Evolutionary conservation across 2,329 filamentous ascomycete species (phyloP).

Genomic region (Fusarium hostae): DNA sequence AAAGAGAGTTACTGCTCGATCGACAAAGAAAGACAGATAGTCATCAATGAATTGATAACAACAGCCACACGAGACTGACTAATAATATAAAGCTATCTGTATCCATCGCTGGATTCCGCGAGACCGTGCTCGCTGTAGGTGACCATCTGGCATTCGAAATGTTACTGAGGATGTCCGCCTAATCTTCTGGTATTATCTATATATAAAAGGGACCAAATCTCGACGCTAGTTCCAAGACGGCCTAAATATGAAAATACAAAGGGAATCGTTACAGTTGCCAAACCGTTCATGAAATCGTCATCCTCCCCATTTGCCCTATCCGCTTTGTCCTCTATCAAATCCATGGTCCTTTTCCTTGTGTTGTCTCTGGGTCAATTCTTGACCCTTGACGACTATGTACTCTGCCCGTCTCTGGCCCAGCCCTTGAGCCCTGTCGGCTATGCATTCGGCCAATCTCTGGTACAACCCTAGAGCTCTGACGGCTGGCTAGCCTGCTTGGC

Average conservation of each 20-base stretch:
- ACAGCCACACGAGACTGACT: neutral
- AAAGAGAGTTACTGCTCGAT: conserved; percentile 49
- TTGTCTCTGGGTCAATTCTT: conserved; percentile 10
- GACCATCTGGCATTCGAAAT: neutral
- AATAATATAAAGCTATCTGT: neutral
- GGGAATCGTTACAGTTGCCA: conserved; percentile 28
- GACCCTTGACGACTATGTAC: conserved; percentile 22
- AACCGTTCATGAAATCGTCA: conserved; percentile 31
- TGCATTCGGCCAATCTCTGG: conserved; percentile 20
- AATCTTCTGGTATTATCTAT: conserved; percentile 23
- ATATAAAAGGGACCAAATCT: conserved; percentile 9
- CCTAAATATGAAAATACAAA: conserved; percentile 16
- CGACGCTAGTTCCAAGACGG: conserved; percentile 14
- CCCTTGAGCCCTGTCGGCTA: conserved; percentile 31
- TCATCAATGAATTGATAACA: neutral
- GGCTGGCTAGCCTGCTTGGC: conserved; percentile 31
- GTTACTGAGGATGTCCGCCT: neutral
- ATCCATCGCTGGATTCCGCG: neutral
- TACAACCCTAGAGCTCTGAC: conserved; percentile 15
- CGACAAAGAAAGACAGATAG: conserved; percentile 47
- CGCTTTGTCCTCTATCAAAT: conserved; percentile 21
- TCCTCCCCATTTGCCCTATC: neutral
- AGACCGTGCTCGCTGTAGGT: neutral
- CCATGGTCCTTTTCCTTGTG: conserved; percentile 36
- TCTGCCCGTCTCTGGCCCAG: neutral